phyloP scores from a whole-genome alignment of 495 filamentous ascomycete species.

The Aspergillus haitiensis region DNA sequence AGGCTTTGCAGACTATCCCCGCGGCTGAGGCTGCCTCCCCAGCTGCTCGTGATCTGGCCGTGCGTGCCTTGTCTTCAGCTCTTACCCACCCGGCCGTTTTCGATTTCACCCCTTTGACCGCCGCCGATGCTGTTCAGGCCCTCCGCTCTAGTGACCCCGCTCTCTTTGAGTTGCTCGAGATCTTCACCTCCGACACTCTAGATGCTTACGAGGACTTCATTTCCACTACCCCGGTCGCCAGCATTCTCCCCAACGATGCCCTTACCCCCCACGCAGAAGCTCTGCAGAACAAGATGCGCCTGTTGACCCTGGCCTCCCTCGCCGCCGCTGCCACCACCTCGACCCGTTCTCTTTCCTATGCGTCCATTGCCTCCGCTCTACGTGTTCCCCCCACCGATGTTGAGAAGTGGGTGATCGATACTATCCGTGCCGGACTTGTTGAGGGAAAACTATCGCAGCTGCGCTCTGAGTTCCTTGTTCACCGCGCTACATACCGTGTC shows the following conservation, averaged over 20 bases:
- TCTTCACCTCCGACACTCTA: slow-evolving; percentile 88
- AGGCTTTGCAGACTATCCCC: slow-evolving; percentile 80
- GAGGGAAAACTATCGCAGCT: slow-evolving; percentile 93
- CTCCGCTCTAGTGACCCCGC: slow-evolving; percentile 78
- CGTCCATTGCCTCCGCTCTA: slow-evolving; percentile 74
- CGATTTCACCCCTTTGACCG: slow-evolving; percentile 91
- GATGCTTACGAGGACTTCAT: slow-evolving; percentile 95
- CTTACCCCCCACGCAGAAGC: slow-evolving; percentile 67
- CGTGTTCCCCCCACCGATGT: slow-evolving; percentile 79
- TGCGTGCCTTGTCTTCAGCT: slow-evolving; percentile 80
- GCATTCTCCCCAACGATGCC: slow-evolving; percentile 44
- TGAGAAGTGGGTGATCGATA: slow-evolving; percentile 98
- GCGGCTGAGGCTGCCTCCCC: slow-evolving; percentile 64
- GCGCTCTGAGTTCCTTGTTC: slow-evolving; percentile 88
- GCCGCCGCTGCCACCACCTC: slow-evolving; percentile 65
- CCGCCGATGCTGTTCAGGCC: slow-evolving; percentile 80
- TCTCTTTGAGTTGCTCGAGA: slow-evolving; percentile 87
- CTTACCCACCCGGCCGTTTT: slow-evolving; percentile 74
- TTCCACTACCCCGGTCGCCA: slow-evolving; percentile 40
- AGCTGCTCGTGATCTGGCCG: slow-evolving; percentile 76
- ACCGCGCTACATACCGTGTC: slow-evolving; percentile 90
- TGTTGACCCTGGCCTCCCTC: slow-evolving; percentile 87
- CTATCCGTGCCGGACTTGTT: slow-evolving; percentile 89
- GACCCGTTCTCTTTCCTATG: slow-evolving; percentile 82
- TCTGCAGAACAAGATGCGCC: slow-evolving; percentile 89